These are phyloP conservation scores for Helenozyma baotianmanensis DNA, from an alignment of 805 yeast species.

Conservation along the genomic window DNA sequence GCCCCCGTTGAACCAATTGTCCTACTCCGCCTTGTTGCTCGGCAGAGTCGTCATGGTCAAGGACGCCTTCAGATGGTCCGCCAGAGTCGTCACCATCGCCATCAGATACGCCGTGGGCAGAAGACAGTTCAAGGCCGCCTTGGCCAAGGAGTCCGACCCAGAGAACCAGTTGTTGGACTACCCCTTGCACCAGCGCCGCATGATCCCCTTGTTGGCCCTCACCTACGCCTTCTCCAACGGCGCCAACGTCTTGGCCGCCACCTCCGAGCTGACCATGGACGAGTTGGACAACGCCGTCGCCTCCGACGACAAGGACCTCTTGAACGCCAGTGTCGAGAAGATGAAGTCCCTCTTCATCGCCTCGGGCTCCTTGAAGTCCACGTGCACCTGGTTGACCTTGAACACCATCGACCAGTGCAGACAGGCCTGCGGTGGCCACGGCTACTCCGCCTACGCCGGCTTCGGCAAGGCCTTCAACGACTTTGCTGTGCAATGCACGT, in stretches of 20 bases:
- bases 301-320: conserved; percentile 43
- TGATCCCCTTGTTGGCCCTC: conserved; percentile 79
- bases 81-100: conserved; percentile 79
- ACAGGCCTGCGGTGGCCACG: conserved; percentile 96
- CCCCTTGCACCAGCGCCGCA: conserved; percentile 83
- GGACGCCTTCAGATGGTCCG: conserved; percentile 78
- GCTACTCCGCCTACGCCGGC: conserved; percentile 88
- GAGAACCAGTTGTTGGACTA: conserved; percentile 81
- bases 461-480: conserved; percentile 85
- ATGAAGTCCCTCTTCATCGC: conserved; percentile 77
- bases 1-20: conserved; percentile 84
- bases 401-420: conserved; percentile 81
- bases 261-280: conserved; percentile 46
- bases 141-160: conserved; percentile 29
- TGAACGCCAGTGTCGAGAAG: conserved; percentile 47
- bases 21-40: conserved; percentile 80
- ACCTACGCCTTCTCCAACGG: conserved; percentile 74
- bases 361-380: conserved; percentile 84
- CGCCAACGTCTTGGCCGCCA: conserved; percentile 54
- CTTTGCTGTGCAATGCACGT: conserved; percentile 97
- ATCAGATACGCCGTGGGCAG: conserved; percentile 85
- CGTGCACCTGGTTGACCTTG: conserved; percentile 83
- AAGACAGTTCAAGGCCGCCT: conserved; percentile 65
- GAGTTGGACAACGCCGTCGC: conserved; percentile 52
- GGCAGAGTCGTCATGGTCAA: conserved; percentile 89